These are phyloP conservation scores for Linum usitatissimum DNA, from an alignment of 345 rosid species.

Conservation along the genomic window DNA sequence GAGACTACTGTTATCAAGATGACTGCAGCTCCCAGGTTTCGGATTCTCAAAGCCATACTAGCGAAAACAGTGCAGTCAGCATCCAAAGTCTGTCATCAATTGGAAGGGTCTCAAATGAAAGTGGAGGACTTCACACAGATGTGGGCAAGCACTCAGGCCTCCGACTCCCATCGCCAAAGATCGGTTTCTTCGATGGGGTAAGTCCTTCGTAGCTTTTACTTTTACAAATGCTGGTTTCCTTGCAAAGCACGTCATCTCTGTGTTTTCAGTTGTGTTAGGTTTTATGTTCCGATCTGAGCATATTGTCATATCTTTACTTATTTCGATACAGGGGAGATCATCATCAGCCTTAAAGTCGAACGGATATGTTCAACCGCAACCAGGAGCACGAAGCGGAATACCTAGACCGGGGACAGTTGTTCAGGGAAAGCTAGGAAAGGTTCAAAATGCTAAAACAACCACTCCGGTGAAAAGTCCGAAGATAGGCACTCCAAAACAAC, in stretches of 20 bases:
- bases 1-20: conserved; percentile 9
- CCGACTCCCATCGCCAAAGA: conserved; percentile 88
- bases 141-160: conserved; percentile 66
- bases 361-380: conserved; percentile 28
- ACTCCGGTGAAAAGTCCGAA: conserved; percentile 19
- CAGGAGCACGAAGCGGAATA: conserved; percentile 24
- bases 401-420: conserved; percentile 20
- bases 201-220: neutral
- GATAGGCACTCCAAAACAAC: conserved; percentile 21
- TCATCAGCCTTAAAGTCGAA: conserved; percentile 30
- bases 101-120: conserved; percentile 28
- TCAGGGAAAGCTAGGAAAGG: conserved; percentile 28
- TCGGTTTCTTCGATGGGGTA: conserved; percentile 96
- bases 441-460: conserved; percentile 31
- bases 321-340: conserved; percentile 43
- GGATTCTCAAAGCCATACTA: conserved; percentile 22
- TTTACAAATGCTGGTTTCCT: neutral
- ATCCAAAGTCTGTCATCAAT: conserved; percentile 17
- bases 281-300: neutral
- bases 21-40: conserved; percentile 18
- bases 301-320: conserved; percentile 12
- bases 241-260: neutral
- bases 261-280: conserved; percentile 2
- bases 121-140: conserved; percentile 24
- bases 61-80: conserved; percentile 23